phyloP scores from a whole-genome alignment of 768 basidiomycete genomes.

The Mycena galopus region DNA sequence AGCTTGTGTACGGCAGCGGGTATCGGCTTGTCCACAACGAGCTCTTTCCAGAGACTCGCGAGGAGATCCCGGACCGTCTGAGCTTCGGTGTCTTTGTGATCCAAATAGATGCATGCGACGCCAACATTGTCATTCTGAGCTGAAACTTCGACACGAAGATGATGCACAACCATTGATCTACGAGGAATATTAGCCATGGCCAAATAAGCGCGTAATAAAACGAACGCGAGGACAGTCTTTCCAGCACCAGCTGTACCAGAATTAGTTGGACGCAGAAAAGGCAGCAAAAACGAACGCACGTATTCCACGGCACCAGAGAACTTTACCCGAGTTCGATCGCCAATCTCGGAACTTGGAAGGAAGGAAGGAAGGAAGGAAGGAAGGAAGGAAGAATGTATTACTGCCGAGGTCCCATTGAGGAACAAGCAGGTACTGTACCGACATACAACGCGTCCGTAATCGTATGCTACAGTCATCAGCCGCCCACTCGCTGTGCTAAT shows the following conservation, averaged over 20 bases:
- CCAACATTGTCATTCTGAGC: neutral
- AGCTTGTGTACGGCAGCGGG: neutral
- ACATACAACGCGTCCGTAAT: too few species aligned
- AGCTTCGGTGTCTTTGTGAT: slow-evolving; percentile 2
- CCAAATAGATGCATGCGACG: slow-evolving; percentile 5
- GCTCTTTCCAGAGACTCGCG: slow-evolving; percentile 8
- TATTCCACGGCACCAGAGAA: neutral
- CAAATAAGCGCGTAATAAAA: neutral
- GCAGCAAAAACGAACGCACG: neutral
- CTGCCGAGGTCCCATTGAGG: too few species aligned
- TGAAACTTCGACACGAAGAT: neutral
- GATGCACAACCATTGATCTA: neutral
- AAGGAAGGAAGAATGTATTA: too few species aligned
- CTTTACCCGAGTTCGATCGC: neutral
- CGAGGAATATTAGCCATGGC: neutral
- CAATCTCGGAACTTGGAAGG: slow-evolving; percentile 9
- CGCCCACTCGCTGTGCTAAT: too few species aligned
- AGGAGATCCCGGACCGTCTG: neutral
- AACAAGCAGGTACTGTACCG: too few species aligned
- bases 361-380: too few species aligned
- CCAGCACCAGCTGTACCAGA: neutral
- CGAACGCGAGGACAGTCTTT: slow-evolving; percentile 9
- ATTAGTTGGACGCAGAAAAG: neutral
- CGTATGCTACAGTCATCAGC: too few species aligned
- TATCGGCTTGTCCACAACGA: neutral